These are phyloP conservation scores for Backusella tuberculispora DNA, from an alignment of 192 early-diverging fungal species.

Conservation along the genomic window DNA sequence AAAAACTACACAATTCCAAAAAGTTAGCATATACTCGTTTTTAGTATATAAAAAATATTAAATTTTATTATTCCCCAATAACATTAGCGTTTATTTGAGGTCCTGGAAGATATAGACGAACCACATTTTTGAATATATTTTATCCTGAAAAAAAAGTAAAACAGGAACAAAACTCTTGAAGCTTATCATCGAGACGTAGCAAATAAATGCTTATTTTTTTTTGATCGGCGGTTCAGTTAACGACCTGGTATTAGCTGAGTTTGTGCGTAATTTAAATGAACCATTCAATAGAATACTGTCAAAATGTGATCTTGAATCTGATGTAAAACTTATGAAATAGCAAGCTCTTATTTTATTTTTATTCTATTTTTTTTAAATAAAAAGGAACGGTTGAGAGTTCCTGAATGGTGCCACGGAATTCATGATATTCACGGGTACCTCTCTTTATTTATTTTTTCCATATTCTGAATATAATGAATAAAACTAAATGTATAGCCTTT, in stretches of 20 bases:
- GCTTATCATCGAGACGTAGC: not conserved
- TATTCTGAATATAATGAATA: not conserved
- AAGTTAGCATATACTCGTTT: too few species aligned
- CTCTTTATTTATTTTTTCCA: not conserved
- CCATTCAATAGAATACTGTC: not conserved
- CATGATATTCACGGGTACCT: not conserved
- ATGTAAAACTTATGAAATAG: not conserved
- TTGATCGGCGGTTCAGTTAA: not conserved
- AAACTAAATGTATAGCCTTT: not conserved
- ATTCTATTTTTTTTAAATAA: not conserved
- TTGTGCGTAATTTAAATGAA: slow-evolving; percentile 6
- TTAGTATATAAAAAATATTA: too few species aligned
- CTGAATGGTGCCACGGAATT: not conserved
- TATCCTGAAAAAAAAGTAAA: not conserved
- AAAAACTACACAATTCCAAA: too few species aligned
- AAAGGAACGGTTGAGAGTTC: not conserved
- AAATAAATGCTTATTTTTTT: not conserved
- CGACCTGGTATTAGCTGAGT: not conserved
- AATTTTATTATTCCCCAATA: not conserved
- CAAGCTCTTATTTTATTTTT: not conserved
- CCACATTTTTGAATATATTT: not conserved
- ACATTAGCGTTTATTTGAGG: not conserved
- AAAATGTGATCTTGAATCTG: not conserved
- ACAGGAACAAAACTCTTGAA: not conserved
- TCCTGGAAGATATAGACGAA: not conserved